Base-by-base conservation (phyloP, 169 alveolate species). In the Plasmodium gaboni region DNA sequence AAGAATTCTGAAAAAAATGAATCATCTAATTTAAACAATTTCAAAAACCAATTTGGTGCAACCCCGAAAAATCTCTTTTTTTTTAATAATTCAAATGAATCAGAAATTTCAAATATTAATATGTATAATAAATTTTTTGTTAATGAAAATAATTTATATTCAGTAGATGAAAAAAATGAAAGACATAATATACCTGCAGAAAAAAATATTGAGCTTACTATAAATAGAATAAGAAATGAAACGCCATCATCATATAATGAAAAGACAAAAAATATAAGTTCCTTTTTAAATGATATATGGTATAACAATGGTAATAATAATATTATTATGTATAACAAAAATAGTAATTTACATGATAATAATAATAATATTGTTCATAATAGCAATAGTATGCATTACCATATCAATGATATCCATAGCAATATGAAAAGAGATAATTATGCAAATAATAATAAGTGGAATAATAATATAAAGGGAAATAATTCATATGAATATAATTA, bases 271-370 rank as follows among this genome's bases (percentile, higher is more conserved):
- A 78, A 67, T 22, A 51, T 78, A 78, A 64, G 78, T 17, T 63
- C 89, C 70, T 65, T 78, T 65, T 69, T 78, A 78, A 78, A 78
- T 51, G 2, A 78, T 8, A 78, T 78, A 42, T 78, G 89, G 89
- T 78, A 78, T 24, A 70, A 78, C 15, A 65, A 44, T 57, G 65
- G 19, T 68, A 19, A 68, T 15, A 68, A 68, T 68, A 46, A 38
- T 10, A 26, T 38, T 38, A 38, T 38, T 38, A 38, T 38, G 46
- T 38, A 38, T 9, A 38, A 38, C 7, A 38, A 38, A 26, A 13
- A 12, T 38, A 70, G 19, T 15, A 38, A 22, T 51, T 32, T 24
- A 19, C 80, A 12, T 53, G 19, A n/a, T 53, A 53, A 53, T 53
- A 53, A 53, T n/a, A 53, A 17, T 13, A 46, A 55, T 70, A 57